Evolutionary conservation across 1,284 basidiomycete species (phyloP).

Genomic region (Apiotrichum akiyoshidainum): DNA sequence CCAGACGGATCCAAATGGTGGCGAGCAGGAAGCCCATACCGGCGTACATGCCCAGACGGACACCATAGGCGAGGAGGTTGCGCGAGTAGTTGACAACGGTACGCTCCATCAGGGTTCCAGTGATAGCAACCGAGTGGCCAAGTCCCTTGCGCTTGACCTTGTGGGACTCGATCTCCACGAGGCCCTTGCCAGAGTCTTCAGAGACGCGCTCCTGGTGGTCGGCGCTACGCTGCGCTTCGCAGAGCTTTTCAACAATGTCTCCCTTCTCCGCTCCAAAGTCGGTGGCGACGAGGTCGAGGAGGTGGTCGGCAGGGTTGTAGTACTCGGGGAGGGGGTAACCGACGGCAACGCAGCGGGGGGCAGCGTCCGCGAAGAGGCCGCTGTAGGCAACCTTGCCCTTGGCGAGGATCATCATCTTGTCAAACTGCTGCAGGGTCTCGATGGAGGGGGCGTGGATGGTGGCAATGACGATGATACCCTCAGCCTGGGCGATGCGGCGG

Average conservation of each 20-base stretch:
- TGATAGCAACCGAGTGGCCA: constrained; percentile 7
- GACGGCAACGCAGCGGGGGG: constrained; percentile 18
- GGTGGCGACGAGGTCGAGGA: constrained; percentile 33
- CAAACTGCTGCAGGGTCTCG: constrained; percentile 47
- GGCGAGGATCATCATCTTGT: constrained; percentile 41
- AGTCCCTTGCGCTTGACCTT: background rate
- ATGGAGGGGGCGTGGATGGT: constrained; percentile 51
- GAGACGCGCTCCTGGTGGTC: background rate
- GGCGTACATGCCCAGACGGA: constrained; percentile 60
- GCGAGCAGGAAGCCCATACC: constrained; percentile 61
- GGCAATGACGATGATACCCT: constrained; percentile 32
- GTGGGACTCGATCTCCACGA: no score
- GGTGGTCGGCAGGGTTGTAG: constrained; percentile 34
- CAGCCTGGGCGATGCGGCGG: constrained; percentile 15
- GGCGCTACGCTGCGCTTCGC: constrained; percentile 2
- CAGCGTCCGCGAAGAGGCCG: constrained; percentile 22
- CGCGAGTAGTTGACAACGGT: constrained; percentile 26
- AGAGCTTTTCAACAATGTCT: constrained; percentile 6
- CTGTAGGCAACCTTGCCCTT: constrained; percentile 36
- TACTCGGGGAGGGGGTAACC: constrained; percentile 24
- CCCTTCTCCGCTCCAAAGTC: constrained; percentile 26
- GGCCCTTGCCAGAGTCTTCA: background rate
- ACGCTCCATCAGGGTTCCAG: constrained; percentile 18
- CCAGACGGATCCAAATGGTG: constrained; percentile 61
- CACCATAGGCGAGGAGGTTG: constrained; percentile 62